These are phyloP conservation scores for Oryza brachyantha DNA, from an alignment of 176 grass and related monocot genomes.

Conservation along the genomic window DNA sequence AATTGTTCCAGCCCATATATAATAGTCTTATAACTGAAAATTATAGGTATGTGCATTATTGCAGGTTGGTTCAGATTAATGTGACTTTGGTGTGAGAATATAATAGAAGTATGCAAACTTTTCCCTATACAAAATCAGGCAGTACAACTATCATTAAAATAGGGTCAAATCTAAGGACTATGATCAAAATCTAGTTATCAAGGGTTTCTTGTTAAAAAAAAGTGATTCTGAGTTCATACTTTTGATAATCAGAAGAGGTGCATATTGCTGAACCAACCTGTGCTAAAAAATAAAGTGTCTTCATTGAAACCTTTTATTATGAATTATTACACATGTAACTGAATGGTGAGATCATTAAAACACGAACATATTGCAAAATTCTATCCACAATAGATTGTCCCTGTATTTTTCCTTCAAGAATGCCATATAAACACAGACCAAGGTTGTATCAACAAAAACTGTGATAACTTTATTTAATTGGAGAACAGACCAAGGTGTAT, in stretches of 20 bases:
- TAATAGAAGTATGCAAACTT: background rate
- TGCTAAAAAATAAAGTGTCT: conserved; percentile 9
- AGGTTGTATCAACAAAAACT: background rate
- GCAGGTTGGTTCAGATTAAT: background rate
- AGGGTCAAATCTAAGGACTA: background rate
- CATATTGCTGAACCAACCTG: background rate
- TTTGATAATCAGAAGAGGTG: background rate
- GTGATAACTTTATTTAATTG: background rate
- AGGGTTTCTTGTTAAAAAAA: background rate
- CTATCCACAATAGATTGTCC: background rate
- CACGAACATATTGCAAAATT: background rate
- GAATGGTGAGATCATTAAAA: conserved; percentile 4
- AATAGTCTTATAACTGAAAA: background rate
- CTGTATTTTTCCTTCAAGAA: background rate
- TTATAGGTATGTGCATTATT: background rate
- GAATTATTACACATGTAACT: background rate
- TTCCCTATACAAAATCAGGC: background rate
- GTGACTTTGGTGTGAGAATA: background rate
- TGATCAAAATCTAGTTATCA: background rate
- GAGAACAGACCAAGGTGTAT: background rate
- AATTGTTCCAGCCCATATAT: conserved; percentile 12
- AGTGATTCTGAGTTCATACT: background rate
- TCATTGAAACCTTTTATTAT: background rate
- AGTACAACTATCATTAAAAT: background rate
- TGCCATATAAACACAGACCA: conserved; percentile 15